Conservation (phyloP, 495 filamentous ascomycete species). For the Xylaria acuta region DNA sequence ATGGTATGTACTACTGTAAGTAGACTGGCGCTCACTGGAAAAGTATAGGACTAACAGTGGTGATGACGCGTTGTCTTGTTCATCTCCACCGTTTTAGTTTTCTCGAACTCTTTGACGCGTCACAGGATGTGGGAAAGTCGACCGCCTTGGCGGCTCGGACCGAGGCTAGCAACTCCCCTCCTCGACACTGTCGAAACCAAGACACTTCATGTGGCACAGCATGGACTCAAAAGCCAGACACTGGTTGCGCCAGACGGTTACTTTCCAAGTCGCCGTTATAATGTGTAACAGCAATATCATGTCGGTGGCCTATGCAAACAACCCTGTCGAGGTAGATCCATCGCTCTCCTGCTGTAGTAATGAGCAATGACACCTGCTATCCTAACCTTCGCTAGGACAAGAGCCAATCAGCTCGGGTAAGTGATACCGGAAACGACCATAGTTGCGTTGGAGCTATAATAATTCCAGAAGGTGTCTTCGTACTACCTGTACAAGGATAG, state of each 20-base stretch:
- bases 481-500: neutral
- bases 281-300: conserved; percentile 1
- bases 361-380: conserved; percentile 24
- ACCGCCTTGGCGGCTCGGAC: conserved; percentile 10
- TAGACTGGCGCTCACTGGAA: neutral
- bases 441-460: conserved; percentile 16
- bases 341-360: conserved; percentile 19
- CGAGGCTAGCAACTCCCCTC: neutral
- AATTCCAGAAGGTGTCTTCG: conserved; percentile 20
- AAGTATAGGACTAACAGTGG: neutral
- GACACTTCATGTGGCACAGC: conserved; percentile 3
- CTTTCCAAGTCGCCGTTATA: conserved; percentile 11
- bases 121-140: neutral
- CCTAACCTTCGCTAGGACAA: conserved; percentile 10
- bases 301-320: conserved; percentile 7
- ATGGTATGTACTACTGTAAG: neutral
- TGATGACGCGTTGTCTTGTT: neutral
- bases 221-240: conserved; percentile 9
- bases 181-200: neutral
- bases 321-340: conserved; percentile 20
- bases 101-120: conserved; percentile 3
- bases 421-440: conserved; percentile 18
- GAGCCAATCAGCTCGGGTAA: conserved; percentile 3
- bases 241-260: conserved; percentile 9
- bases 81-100: neutral